phyloP scores from a whole-genome alignment of 306 rosid genomes.

The Lathyrus oleraceus region DNA sequence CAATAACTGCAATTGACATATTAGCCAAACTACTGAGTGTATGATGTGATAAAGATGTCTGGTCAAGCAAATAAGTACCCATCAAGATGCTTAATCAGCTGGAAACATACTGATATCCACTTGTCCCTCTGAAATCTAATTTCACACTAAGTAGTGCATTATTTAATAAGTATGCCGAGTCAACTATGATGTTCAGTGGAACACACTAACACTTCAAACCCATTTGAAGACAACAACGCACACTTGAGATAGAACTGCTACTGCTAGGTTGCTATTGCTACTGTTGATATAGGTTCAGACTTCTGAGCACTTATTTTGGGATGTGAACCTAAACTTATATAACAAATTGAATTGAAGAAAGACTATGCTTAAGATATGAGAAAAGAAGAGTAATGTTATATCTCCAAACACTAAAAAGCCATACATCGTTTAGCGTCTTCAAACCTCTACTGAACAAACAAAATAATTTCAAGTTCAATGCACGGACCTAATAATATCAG shows the following conservation, averaged over 20 bases:
- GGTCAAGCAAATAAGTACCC: slow-evolving; percentile 25
- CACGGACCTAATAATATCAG: slow-evolving; percentile 1
- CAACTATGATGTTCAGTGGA: slow-evolving; percentile 3
- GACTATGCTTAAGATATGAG: slow-evolving; percentile 13
- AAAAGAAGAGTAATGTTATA: slow-evolving; percentile 7
- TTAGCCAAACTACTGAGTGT: slow-evolving; percentile 14
- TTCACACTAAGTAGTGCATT: neutral
- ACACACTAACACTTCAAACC: slow-evolving; percentile 1
- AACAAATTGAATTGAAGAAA: neutral
- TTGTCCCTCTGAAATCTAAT: slow-evolving; percentile 6
- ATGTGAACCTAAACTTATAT: slow-evolving; percentile 14
- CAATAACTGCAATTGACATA: slow-evolving; percentile 5
- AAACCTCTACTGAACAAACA: slow-evolving; percentile 21
- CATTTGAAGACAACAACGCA: slow-evolving; percentile 28
- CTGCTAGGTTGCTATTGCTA: neutral
- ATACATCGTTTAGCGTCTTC: neutral
- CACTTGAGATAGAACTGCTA: slow-evolving; percentile 3
- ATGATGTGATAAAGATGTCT: slow-evolving; percentile 13
- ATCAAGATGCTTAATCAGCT: slow-evolving; percentile 20
- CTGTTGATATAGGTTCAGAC: neutral
- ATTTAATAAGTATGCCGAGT: neutral
- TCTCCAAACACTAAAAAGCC: slow-evolving; percentile 19
- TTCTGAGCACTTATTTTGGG: slow-evolving; percentile 10
- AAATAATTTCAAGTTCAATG: slow-evolving; percentile 31
- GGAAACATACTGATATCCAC: slow-evolving; percentile 26